phyloP scores from a whole-genome alignment of 2,329 filamentous ascomycete species.

The Aspergillus brasiliensis region DNA sequence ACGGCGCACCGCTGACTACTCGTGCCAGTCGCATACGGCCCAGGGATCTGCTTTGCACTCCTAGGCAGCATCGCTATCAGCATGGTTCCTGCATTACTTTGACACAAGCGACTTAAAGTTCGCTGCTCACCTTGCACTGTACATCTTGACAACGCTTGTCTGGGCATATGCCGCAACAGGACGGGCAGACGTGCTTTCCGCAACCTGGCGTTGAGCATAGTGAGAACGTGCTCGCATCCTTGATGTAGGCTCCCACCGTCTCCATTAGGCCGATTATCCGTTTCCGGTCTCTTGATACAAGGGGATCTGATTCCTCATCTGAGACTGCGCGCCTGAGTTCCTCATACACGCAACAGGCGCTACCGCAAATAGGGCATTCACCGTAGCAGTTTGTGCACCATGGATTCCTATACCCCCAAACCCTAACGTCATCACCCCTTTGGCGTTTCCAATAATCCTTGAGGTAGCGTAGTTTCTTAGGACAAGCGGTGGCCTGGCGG shows the following conservation, averaged over 20 bases:
- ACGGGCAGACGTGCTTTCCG: constrained; percentile 35
- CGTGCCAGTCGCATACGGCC: constrained; percentile 38
- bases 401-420: constrained; percentile 36
- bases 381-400: constrained; percentile 32
- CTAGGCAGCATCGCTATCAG: constrained; percentile 16
- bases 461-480: constrained; percentile 4
- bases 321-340: constrained; percentile 11
- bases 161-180: constrained; percentile 40
- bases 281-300: constrained; percentile 18
- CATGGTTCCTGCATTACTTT: not conserved
- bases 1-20: constrained; percentile 15
- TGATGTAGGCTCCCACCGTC: constrained; percentile 24
- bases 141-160: constrained; percentile 35
- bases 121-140: constrained; percentile 32
- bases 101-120: not conserved
- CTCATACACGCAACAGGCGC: constrained; percentile 36
- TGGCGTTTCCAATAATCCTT: constrained; percentile 1
- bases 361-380: constrained; percentile 32
- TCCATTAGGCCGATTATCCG: constrained; percentile 26
- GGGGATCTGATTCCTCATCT: constrained; percentile 16
- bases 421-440: constrained; percentile 19
- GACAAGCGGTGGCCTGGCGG: constrained; percentile 20
- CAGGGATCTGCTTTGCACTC: constrained; percentile 39
- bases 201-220: constrained; percentile 34
- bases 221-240: constrained; percentile 35